Evolutionary conservation across 371 early-diverging fungal species (phyloP).

Genomic region (Nematocida parisii): DNA sequence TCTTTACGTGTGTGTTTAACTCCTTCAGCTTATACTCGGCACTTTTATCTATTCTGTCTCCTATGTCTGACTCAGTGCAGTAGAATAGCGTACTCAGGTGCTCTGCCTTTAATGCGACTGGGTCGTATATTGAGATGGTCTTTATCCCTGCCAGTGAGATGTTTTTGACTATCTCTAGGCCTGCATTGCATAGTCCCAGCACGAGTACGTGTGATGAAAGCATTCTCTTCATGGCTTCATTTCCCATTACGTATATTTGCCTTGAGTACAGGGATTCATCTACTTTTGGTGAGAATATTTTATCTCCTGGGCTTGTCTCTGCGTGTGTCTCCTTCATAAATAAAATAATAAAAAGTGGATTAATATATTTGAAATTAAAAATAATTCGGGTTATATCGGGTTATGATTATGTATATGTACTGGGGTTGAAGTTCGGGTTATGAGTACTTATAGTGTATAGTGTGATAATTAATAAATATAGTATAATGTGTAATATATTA

Average conservation of each 20-base stretch:
- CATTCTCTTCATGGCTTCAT: constrained; percentile 98
- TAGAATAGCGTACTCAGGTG: constrained; percentile 93
- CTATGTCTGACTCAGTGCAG: constrained; percentile 80
- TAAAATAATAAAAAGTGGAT: constrained; percentile 26
- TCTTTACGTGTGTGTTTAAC: constrained; percentile 85
- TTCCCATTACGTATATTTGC: constrained; percentile 80
- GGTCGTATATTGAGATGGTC: constrained; percentile 87
- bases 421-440: no score
- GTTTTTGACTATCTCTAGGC: constrained; percentile 98
- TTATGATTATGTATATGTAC: no score
- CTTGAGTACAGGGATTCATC: constrained; percentile 71
- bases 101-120: constrained; percentile 73
- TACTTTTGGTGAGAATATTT: constrained; percentile 54
- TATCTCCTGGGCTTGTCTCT: not conserved
- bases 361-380: constrained; percentile 14
- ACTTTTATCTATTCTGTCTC: constrained; percentile 79
- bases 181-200: constrained; percentile 88
- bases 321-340: constrained; percentile 18
- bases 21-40: constrained; percentile 80
- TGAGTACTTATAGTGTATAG: no score
- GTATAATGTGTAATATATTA: no score
- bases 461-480: no score
- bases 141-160: constrained; percentile 95
- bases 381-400: no score
- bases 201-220: constrained; percentile 87